These are phyloP conservation scores for Conticribra guillardii DNA, from an alignment of 108 stramenopile genomes.

Conservation along the genomic window DNA sequence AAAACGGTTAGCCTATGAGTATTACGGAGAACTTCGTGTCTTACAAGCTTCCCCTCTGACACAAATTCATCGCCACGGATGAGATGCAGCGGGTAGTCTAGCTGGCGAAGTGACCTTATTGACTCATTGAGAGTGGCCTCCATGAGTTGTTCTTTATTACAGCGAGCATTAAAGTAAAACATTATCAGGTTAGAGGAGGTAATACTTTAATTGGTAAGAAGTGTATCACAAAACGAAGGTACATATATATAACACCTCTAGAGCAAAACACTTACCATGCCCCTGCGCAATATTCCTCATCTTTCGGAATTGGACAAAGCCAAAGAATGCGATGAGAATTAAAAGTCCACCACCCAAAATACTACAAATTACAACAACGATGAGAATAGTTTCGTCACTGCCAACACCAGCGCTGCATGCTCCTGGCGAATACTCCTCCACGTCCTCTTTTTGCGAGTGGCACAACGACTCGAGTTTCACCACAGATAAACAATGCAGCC, in stretches of 20 bases:
- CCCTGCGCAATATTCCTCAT: constrained; percentile 32
- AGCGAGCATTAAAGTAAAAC: too few species aligned
- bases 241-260: too few species aligned
- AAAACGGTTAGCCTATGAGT: constrained; percentile 43
- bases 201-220: too few species aligned
- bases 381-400: constrained; percentile 13
- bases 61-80: constrained; percentile 43
- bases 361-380: constrained; percentile 21
- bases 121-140: constrained; percentile 45
- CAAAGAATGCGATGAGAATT: constrained; percentile 4
- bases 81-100: constrained; percentile 50
- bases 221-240: too few species aligned
- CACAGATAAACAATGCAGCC: constrained; percentile 12
- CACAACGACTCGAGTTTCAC: constrained; percentile 27
- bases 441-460: constrained; percentile 32
- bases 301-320: constrained; percentile 12
- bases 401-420: constrained; percentile 6
- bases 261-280: too few species aligned
- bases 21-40: constrained; percentile 44
- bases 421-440: constrained; percentile 36
- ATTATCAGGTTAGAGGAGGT: too few species aligned
- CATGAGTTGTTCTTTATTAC: constrained; percentile 49
- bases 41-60: constrained; percentile 26
- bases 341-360: constrained; percentile 21
- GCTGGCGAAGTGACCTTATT: constrained; percentile 32